Evolutionary conservation across 441 rosid genomes (phyloP), one percentile per base, ranked within the genome.

Genomic region (Bocquillonia castaneifolia): DNA sequence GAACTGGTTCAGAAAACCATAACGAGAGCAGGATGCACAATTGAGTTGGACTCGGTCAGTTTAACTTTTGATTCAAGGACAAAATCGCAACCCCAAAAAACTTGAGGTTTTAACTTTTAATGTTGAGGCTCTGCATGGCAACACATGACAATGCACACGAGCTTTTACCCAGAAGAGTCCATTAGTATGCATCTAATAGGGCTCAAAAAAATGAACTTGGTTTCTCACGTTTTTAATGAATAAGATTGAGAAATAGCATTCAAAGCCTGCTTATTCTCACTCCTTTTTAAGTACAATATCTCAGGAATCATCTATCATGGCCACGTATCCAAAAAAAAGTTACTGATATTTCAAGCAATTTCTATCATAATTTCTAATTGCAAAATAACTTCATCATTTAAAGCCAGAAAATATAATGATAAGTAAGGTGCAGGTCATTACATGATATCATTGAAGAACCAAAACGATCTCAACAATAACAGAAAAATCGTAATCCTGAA

Each of bases 1-100:
- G 77, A 71, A 69, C 20, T n/a, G 68, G 67, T 51, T 76, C 64
- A 56, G 71, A 79, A 67, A 68, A 69, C 59, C 51, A 67, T 29
- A 25, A 57, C 57, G 59, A 58, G n/a, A 67, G 59, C 51, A 69
- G 68, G 60, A 63, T 56, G 42, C 22, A 72, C 53, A 47, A 32
- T 58, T 29, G 31, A 66, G 58, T 31, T 22, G 53, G 72, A 47
- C 47, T 70, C 59, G 17, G 37, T 17, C 57, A 18, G 63, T 18
- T 44, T 23, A 57, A 64, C 59, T 53, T 67, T 67, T 22, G 47
- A 56, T 15, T 61, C 29, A 34, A 63, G 56, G 23, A 20, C 36
- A 34, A 9, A 25, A 58, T 14, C 20, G 32, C 3, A 34, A 34
- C 18, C 48, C 42, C 26, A 34, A 60, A 47, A n/a, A n/a, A n/a